Conservation (phyloP, 2,329 filamentous ascomycete species). For the Aspergillus floridensis region DNA sequence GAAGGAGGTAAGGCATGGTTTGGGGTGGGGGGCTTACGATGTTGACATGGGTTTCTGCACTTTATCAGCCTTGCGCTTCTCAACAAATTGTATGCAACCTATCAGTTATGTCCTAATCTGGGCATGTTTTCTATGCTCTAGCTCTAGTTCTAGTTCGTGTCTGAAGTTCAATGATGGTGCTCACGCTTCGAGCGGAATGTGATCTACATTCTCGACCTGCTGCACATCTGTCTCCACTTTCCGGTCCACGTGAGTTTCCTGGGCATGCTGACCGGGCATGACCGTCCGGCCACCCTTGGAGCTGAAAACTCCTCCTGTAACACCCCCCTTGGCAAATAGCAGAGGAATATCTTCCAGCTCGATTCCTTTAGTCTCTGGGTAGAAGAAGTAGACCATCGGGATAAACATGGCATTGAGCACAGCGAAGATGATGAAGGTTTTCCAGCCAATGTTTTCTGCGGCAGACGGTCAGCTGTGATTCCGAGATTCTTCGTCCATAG, state of each 20-base stretch:
- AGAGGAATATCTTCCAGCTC: conserved; percentile 60
- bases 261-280: conserved; percentile 20
- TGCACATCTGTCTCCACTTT: conserved; percentile 18
- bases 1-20: no score
- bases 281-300: conserved; percentile 22
- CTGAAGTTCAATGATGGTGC: not conserved
- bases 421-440: conserved; percentile 32
- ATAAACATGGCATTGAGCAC: conserved; percentile 29
- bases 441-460: conserved; percentile 32
- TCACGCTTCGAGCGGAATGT: not conserved
- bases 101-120: not conserved
- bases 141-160: not conserved
- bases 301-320: conserved; percentile 20
- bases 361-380: conserved; percentile 63
- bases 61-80: not conserved
- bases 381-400: conserved; percentile 61
- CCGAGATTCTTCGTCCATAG: no score
- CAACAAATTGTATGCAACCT: not conserved
- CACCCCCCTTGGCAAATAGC: conserved; percentile 16
- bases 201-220: conserved; percentile 9
- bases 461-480: conserved; percentile 8
- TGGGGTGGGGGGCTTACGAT: no score
- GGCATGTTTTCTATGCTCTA: not conserved
- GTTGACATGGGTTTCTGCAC: no score
- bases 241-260: conserved; percentile 13